Conservation (phyloP, 306 rosid species). For the Ochetophila trinervis region DNA sequence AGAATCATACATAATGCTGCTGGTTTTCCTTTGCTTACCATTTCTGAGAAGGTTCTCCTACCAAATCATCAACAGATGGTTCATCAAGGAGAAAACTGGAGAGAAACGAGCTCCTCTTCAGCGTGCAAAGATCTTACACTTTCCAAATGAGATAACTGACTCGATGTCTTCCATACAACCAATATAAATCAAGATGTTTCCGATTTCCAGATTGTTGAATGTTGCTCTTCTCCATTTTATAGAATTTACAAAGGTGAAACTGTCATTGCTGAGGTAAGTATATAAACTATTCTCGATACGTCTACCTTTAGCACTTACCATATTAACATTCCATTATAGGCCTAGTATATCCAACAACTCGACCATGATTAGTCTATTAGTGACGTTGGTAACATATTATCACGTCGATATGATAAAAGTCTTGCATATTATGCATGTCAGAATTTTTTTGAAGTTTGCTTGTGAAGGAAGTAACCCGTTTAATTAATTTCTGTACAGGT, state of each 20-base stretch:
- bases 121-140: background rate
- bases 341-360: too few relatives aligned
- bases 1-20: conserved; percentile 7
- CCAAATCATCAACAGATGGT: background rate
- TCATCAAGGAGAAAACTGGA: conserved; percentile 1
- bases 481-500: background rate
- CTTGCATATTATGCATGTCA: too few relatives aligned
- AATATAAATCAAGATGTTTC: background rate
- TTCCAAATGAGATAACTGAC: conserved; percentile 1
- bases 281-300: background rate
- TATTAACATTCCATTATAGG: too few relatives aligned
- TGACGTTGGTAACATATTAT: too few relatives aligned
- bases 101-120: background rate
- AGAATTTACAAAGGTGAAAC: conserved; percentile 5
- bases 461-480: too few relatives aligned
- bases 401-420: too few relatives aligned
- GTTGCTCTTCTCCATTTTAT: background rate
- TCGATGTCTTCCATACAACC: background rate
- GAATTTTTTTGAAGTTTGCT: too few relatives aligned
- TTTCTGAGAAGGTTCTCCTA: conserved; percentile 8
- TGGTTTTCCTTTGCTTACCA: conserved; percentile 10
- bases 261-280: conserved; percentile 1
- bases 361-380: too few relatives aligned
- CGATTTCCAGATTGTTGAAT: conserved; percentile 8
- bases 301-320: too few relatives aligned